Evolutionary conservation across 2,329 filamentous ascomycete genomes (phyloP), one percentile per base, ranked within the genome.

Genomic region (Aureobasidium subglaciale): DNA sequence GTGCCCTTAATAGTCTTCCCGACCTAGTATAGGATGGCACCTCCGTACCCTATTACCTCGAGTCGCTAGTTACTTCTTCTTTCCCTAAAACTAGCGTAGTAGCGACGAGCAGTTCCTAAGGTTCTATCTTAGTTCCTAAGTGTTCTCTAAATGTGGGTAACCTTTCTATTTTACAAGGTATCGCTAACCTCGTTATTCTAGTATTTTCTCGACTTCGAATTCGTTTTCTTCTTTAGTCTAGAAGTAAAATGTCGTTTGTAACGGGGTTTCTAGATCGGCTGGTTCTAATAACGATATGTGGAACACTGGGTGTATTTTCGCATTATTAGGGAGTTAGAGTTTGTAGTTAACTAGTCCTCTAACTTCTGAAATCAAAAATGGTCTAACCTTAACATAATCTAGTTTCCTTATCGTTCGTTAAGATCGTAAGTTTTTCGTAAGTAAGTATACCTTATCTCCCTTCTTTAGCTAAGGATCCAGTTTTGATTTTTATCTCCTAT

Each of bases 371-470:
- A 58, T 59, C 15, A 57, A 57, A 60, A 61, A 59, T 30, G 38
- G 58, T 57, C 58, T 20, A 11, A 61, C 42, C 32, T 61, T 61
- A 16, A 59, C 38, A 24, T 55, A n/a, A 22, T 61, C 58, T 35
- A 61, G 42, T 48, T 61, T 61, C 25, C 57, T 58, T 24, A 16
- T 61, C 11, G 18, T 41, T 46, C 48, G 42, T 45, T 52, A 42
- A 40, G 50, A 56, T 48, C 53, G 52, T 18, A 59, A 42, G 22
- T 58, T 61, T 34, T 56, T 55, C 8, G 7, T 57, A 25, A 59
- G 48, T 18, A 61, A 52, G 38, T 59, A 61, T n/a, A 61, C 56
- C 45, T 61, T 61, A 59, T 61, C 56, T 55, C 56, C 56, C 54
- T 50, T 25, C 49, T 59, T 57, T 50, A 61, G 59, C 29, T 56